These are phyloP conservation scores for Tilletia walkeri DNA, from an alignment of 1,284 basidiomycete species.

Conservation along the genomic window DNA sequence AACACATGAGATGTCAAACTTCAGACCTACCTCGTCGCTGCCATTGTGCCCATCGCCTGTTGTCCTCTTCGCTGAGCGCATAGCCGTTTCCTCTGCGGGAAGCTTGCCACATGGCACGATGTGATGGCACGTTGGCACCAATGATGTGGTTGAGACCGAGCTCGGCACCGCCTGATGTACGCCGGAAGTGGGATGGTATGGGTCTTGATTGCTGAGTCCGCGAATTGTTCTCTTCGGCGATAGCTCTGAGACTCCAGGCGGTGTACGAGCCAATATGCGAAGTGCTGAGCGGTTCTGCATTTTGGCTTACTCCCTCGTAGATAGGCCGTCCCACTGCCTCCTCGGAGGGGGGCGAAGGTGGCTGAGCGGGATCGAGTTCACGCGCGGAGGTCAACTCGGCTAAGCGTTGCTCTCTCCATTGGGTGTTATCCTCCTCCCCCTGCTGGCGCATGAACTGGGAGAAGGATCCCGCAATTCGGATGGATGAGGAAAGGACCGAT, in stretches of 20 bases:
- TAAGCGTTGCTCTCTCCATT: neutral
- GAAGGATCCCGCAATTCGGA: conserved; percentile 8
- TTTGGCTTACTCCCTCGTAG: conserved; percentile 13
- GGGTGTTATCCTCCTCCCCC: neutral
- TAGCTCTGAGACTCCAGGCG: neutral
- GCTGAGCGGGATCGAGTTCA: neutral
- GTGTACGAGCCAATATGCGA: conserved; percentile 12
- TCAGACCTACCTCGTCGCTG: neutral
- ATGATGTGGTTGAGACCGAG: conserved; percentile 10
- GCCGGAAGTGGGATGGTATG: neutral
- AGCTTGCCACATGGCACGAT: conserved; percentile 14
- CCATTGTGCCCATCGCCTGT: conserved; percentile 8
- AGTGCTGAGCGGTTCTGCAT: conserved; percentile 1
- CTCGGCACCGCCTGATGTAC: neutral
- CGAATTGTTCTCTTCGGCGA: neutral
- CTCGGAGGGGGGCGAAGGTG: neutral
- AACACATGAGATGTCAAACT: neutral
- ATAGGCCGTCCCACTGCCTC: neutral
- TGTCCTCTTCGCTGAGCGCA: conserved; percentile 13
- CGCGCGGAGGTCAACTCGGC: neutral
- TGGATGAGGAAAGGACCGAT: conserved; percentile 7
- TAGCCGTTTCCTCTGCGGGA: neutral
- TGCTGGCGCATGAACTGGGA: conserved; percentile 15
- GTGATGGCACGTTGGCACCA: conserved; percentile 10
- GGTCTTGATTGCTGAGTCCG: neutral